Percentiles rank a stretch among this genome's conserved stretches.
phyloP scores from a whole-genome alignment of 2,329 filamentous ascomycete species.

The Colletotrichum agaves region DNA sequence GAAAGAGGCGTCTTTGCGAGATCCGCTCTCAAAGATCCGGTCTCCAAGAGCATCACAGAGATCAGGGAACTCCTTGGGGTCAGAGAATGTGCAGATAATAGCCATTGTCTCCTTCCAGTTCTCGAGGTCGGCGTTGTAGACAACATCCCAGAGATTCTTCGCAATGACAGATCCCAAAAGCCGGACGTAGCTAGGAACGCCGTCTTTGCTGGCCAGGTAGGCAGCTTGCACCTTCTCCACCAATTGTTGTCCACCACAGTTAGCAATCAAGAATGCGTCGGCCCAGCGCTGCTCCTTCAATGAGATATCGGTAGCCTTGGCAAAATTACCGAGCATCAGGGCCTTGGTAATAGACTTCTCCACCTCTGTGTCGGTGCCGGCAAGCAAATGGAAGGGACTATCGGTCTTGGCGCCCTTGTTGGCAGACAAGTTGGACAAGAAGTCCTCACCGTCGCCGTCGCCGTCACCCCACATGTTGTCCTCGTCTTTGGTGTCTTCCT shows the following conservation, averaged over 20 bases:
- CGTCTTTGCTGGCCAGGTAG: constrained; percentile 85
- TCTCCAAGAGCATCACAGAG: constrained; percentile 96
- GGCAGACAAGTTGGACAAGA: constrained; percentile 84
- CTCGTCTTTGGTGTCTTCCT: constrained; percentile 47
- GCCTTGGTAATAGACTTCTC: constrained; percentile 90
- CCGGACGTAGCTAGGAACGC: constrained; percentile 90
- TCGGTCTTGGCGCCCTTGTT: constrained; percentile 94
- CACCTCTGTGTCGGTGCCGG: constrained; percentile 82
- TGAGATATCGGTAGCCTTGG: constrained; percentile 88
- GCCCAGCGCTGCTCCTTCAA: constrained; percentile 90
- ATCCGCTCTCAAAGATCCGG: constrained; percentile 80
- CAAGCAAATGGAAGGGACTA: constrained; percentile 91
- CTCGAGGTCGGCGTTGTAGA: constrained; percentile 91
- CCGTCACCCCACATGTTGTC: constrained; percentile 83
- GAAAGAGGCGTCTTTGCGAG: constrained; percentile 92
- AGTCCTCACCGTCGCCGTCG: constrained; percentile 73
- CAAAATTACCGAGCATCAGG: constrained; percentile 89
- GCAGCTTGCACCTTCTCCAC: constrained; percentile 93
- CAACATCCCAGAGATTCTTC: constrained; percentile 98
- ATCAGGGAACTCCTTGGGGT: constrained; percentile 90
- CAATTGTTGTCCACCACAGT: constrained; percentile 92
- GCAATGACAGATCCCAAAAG: constrained; percentile 90
- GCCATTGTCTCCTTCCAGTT: constrained; percentile 99
- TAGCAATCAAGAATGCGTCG: constrained; percentile 97
- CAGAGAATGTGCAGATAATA: constrained; percentile 93